A percentile compares a stretch with the other conserved stretches of the same genome.
Conservation (phyloP, 164 flowering plant species). For the Vitis cinerea region DNA sequence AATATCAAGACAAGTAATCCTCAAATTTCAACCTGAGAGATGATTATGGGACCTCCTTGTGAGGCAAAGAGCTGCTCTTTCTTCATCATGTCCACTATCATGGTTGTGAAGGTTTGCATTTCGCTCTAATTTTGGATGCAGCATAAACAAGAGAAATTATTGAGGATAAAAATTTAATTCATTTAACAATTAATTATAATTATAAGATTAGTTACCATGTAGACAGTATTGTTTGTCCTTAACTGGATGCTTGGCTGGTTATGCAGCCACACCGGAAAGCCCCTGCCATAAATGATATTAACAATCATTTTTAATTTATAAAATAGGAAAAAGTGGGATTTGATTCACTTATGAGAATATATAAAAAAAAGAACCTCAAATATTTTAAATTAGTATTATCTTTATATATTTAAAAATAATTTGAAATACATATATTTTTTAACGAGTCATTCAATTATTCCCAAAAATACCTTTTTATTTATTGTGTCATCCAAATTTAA, state of each 20-base stretch:
- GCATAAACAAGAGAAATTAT: background rate
- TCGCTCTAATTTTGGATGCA: constrained; percentile 12
- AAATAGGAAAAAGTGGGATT: too few species aligned
- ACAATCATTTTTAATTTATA: background rate
- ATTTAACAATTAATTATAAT: background rate
- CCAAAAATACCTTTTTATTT: too few species aligned
- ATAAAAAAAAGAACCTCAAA: too few species aligned
- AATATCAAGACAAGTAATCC: background rate
- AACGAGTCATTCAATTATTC: too few species aligned
- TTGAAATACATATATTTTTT: too few species aligned
- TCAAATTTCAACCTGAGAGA: constrained; percentile 28
- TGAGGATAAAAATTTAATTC: background rate
- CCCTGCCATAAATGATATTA: constrained; percentile 8
- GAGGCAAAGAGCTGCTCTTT: constrained; percentile 35
- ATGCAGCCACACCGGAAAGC: constrained; percentile 28
- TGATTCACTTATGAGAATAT: too few species aligned
- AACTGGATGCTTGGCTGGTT: constrained; percentile 9
- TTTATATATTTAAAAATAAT: too few species aligned
- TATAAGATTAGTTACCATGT: background rate
- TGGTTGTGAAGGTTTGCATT: constrained; percentile 33
- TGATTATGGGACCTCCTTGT: constrained; percentile 42
- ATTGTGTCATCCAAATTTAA: rapidly evolving
- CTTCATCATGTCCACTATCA: constrained; percentile 30
- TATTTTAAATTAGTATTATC: too few species aligned
- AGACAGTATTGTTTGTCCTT: constrained; percentile 15